These are phyloP conservation scores for Ceriops zippeliana DNA, from an alignment of 345 rosid species.

Conservation along the genomic window DNA sequence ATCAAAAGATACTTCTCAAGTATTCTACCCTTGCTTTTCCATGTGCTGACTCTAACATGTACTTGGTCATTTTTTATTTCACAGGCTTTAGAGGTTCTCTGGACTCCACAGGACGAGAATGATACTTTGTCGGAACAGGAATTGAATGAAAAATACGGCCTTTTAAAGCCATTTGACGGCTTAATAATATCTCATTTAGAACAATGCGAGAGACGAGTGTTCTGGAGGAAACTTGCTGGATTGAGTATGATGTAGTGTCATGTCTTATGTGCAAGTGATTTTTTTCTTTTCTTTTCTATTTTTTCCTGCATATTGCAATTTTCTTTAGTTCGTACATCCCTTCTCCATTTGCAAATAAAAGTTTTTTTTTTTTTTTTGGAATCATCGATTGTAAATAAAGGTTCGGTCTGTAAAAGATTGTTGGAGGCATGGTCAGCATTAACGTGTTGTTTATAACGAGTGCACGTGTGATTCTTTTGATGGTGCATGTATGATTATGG, in stretches of 20 bases:
- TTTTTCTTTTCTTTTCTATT: no score
- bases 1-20: neutral
- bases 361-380: no score
- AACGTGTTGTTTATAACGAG: no score
- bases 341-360: no score
- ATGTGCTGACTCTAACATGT: neutral
- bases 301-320: no score
- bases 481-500: no score
- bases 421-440: no score
- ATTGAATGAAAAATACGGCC: slow-evolving; percentile 23
- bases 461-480: no score
- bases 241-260: neutral
- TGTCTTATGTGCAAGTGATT: no score
- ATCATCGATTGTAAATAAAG: no score
- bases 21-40: neutral
- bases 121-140: slow-evolving; percentile 28
- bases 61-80: neutral
- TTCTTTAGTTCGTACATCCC: no score
- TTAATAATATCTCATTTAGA: neutral
- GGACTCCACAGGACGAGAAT: slow-evolving; percentile 33
- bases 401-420: no score
- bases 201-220: neutral
- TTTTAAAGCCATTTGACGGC: slow-evolving; percentile 14
- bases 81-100: slow-evolving; percentile 36
- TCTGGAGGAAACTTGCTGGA: neutral